A percentile compares a stretch with the other conserved stretches of the same genome.
Evolutionary conservation across 2,329 filamentous ascomycete species (phyloP).

Genomic region (Penicillium sp.): DNA sequence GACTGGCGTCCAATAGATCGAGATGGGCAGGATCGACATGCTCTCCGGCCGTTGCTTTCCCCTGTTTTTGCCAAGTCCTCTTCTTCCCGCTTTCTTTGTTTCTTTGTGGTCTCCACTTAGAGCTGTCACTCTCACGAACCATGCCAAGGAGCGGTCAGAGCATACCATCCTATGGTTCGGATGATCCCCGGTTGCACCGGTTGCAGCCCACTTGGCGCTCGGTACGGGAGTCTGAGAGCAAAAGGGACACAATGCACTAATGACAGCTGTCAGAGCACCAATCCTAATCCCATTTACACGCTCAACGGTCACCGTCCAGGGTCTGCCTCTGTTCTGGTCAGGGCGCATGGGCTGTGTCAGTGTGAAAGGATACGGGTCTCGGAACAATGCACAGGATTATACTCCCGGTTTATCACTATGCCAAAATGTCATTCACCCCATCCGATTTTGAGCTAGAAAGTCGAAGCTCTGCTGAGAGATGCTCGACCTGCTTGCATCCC

Average conservation of each 20-base stretch:
- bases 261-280: conserved; percentile 9
- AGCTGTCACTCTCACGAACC: not conserved
- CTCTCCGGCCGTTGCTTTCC: not conserved
- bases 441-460: not conserved
- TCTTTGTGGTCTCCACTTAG: not conserved
- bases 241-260: not conserved
- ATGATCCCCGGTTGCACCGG: not conserved
- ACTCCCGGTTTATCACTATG: not conserved
- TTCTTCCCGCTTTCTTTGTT: not conserved
- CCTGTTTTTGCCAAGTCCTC: too few species aligned
- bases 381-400: not conserved
- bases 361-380: not conserved
- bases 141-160: conserved; percentile 12
- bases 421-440: not conserved
- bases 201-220: not conserved
- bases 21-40: not conserved
- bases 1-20: not conserved
- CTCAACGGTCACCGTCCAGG: not conserved
- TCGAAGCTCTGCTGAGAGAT: not conserved
- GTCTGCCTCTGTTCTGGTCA: not conserved
- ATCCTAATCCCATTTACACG: conserved; percentile 9
- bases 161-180: not conserved
- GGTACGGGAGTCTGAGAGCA: not conserved
- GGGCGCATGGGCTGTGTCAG: not conserved
- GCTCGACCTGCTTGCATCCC: not conserved